Evolutionary conservation across 1,284 basidiomycete genomes (phyloP).

Genomic region (Naganishia sp.): DNA sequence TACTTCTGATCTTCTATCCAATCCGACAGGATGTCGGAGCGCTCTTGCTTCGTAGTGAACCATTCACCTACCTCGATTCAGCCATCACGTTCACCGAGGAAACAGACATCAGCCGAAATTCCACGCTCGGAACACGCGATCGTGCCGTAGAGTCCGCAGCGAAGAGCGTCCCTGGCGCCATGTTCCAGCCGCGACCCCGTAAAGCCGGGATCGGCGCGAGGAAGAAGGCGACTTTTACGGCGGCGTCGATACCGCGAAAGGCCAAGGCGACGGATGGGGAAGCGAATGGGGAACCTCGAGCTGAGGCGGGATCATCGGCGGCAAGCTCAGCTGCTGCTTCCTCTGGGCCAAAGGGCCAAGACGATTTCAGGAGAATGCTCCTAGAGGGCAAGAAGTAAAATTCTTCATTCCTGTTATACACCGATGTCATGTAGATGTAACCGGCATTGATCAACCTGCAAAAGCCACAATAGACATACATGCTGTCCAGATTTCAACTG

Average conservation of each 20-base stretch:
- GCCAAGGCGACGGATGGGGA: background rate
- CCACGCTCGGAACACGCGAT: slow-evolving; percentile 16
- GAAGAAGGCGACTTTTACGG: slow-evolving; percentile 24
- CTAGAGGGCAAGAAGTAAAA: slow-evolving; percentile 32
- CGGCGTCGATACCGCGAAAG: slow-evolving; percentile 7
- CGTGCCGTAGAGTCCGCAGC: slow-evolving; percentile 11
- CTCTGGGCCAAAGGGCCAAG: slow-evolving; percentile 62
- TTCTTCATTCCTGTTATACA: too few species aligned
- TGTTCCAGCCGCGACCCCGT: slow-evolving; percentile 29
- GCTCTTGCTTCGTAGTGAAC: slow-evolving; percentile 67
- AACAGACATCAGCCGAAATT: slow-evolving; percentile 15
- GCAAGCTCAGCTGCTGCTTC: background rate
- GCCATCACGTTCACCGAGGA: slow-evolving; percentile 36
- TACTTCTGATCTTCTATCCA: slow-evolving; percentile 1
- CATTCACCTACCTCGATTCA: slow-evolving; percentile 64
- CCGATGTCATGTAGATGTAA: too few species aligned
- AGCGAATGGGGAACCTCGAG: background rate
- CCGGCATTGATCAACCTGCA: too few species aligned
- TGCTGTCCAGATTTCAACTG: too few species aligned
- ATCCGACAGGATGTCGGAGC: slow-evolving; percentile 70
- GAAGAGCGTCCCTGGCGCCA: slow-evolving; percentile 6
- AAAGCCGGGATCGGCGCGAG: slow-evolving; percentile 25
- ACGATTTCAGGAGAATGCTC: slow-evolving; percentile 78
- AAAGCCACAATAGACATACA: too few species aligned
- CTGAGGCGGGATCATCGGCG: background rate